A percentile compares a stretch with the other conserved stretches of the same genome.
phyloP scores from a whole-genome alignment of 148 eudicot genomes.

The Rhododendron ovatum region DNA sequence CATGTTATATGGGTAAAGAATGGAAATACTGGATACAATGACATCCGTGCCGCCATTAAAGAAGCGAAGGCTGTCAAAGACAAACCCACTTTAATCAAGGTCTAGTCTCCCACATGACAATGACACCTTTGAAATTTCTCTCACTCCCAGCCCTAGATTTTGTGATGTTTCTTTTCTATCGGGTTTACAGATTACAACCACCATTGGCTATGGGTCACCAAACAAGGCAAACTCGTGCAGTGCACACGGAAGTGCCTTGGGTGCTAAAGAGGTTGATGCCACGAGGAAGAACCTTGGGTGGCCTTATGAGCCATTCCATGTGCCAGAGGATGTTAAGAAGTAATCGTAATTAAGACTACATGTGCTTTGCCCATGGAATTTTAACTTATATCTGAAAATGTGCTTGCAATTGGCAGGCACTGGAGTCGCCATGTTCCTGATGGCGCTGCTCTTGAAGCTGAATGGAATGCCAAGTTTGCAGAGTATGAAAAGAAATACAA shows the following conservation, averaged over 20 bases:
- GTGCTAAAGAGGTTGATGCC: conserved; percentile 46
- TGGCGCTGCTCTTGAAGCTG: conserved; percentile 63
- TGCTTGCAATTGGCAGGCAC: conserved; percentile 33
- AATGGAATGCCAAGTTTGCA: conserved; percentile 58
- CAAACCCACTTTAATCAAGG: conserved; percentile 65
- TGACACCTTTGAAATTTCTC: background rate
- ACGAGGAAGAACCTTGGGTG: conserved; percentile 65
- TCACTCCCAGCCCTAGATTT: background rate
- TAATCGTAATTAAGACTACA: conserved; percentile 5
- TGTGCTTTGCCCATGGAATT: background rate
- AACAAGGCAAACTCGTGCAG: conserved; percentile 71
- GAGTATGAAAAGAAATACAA: conserved; percentile 57
- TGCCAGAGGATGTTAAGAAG: conserved; percentile 29
- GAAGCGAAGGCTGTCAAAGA: conserved; percentile 62
- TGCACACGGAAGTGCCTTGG: conserved; percentile 43
- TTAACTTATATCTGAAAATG: background rate
- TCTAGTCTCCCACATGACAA: conserved; percentile 10
- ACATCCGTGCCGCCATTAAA: conserved; percentile 65
- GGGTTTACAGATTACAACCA: conserved; percentile 52
- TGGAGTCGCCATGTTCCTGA: conserved; percentile 61
- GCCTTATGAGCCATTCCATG: conserved; percentile 15
- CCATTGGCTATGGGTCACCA: conserved; percentile 66
- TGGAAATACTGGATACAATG: conserved; percentile 56
- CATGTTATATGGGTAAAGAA: conserved; percentile 28
- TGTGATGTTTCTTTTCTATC: background rate